Evolutionary conservation across 257 asterid genomes (phyloP).

Genomic region (Nicotiana attenuata): DNA sequence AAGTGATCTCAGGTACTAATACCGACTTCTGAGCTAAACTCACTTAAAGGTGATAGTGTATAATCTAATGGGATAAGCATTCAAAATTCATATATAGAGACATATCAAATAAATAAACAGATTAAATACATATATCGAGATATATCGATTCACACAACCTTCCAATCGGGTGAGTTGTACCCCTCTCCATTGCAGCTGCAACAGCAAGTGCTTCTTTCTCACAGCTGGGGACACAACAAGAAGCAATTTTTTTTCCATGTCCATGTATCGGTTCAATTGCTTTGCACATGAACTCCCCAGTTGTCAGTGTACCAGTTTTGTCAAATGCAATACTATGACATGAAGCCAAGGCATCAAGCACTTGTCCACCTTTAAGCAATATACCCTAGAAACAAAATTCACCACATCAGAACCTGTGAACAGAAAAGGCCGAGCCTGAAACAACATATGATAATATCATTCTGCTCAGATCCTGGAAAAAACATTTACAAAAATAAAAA

Average conservation of each 20-base stretch:
- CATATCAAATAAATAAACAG: background rate
- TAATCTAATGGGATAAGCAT: background rate
- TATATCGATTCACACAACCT: constrained; percentile 37
- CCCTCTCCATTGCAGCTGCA: constrained; percentile 99
- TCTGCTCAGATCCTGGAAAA: background rate
- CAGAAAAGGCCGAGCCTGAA: background rate
- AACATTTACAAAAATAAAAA: background rate
- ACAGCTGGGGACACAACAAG: constrained; percentile 90
- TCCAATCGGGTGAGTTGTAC: constrained; percentile 99
- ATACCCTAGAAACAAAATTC: constrained; percentile 61
- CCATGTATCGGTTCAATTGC: constrained; percentile 99
- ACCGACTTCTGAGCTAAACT: background rate
- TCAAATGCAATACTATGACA: constrained; percentile 94
- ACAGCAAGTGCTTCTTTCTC: constrained; percentile 99
- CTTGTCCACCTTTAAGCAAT: constrained; percentile 93
- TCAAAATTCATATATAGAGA: background rate
- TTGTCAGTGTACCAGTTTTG: constrained; percentile 96
- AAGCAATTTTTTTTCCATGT: constrained; percentile 46
- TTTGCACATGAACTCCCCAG: constrained; percentile 95
- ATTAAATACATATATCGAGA: background rate
- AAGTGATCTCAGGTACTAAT: background rate
- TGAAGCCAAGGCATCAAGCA: constrained; percentile 92
- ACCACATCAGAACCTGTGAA: constrained; percentile 9
- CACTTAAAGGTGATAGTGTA: background rate
- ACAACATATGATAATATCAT: background rate